Conservation (phyloP, 1,139 yeast genomes). For the Scheffersomyces parashehatae region DNA sequence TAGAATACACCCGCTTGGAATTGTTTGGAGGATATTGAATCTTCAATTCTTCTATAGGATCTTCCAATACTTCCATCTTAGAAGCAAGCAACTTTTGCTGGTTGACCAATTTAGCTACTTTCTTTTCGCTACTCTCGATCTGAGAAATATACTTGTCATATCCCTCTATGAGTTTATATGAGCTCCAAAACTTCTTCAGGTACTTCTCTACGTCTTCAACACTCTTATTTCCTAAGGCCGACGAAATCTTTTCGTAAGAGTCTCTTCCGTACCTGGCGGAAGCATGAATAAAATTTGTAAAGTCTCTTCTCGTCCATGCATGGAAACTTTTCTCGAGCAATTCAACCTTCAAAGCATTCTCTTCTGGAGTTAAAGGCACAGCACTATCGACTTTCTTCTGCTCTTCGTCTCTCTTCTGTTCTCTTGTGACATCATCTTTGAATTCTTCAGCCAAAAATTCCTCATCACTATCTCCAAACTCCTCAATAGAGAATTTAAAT, state of each 20-base stretch:
- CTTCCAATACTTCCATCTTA: slow-evolving; percentile 62
- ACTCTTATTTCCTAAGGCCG: slow-evolving; percentile 67
- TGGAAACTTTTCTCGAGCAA: slow-evolving; percentile 68
- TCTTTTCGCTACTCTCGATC: slow-evolving; percentile 86
- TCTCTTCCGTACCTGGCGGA: slow-evolving; percentile 79
- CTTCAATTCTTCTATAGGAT: slow-evolving; percentile 74
- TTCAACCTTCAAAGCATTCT: slow-evolving; percentile 60
- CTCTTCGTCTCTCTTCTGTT: slow-evolving; percentile 49
- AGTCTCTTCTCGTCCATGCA: slow-evolving; percentile 86
- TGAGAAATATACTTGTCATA: slow-evolving; percentile 82
- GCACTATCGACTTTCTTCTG: slow-evolving; percentile 71
- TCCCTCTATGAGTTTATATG: slow-evolving; percentile 75
- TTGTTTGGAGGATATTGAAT: slow-evolving; percentile 92
- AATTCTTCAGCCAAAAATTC: slow-evolving; percentile 56
- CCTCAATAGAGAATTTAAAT: slow-evolving; percentile 60
- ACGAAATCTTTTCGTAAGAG: slow-evolving; percentile 59
- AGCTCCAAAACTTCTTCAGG: slow-evolving; percentile 71
- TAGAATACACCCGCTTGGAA: slow-evolving; percentile 81
- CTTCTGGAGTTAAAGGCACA: slow-evolving; percentile 75
- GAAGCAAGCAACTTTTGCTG: slow-evolving; percentile 67
- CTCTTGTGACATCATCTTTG: slow-evolving; percentile 37
- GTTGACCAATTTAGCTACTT: slow-evolving; percentile 57
- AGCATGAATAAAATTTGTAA: slow-evolving; percentile 79
- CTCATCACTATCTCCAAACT: slow-evolving; percentile 56
- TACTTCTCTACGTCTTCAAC: slow-evolving; percentile 70